phyloP scores from a whole-genome alignment of 352 stramenopile genomes.

The Globisporangium paddicum region DNA sequence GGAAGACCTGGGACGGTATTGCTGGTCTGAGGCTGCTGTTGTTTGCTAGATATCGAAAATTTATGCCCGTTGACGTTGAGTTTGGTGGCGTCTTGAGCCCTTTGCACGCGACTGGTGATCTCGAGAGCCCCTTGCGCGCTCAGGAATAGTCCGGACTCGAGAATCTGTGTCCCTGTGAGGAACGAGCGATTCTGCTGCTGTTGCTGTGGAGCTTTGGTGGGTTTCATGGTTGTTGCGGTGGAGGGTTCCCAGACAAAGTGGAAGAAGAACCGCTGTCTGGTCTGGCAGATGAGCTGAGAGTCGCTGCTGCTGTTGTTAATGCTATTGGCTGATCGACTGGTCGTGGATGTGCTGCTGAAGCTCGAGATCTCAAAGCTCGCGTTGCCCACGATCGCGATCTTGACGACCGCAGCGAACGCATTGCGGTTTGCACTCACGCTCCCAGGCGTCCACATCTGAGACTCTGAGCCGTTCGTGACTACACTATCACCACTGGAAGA shows the following conservation, averaged over 20 bases:
- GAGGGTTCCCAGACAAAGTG: slow-evolving; percentile 27
- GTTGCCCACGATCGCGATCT: slow-evolving; percentile 33
- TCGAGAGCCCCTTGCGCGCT: slow-evolving; percentile 17
- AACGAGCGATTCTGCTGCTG: slow-evolving; percentile 27
- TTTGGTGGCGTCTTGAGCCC: not conserved
- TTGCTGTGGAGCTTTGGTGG: not conserved
- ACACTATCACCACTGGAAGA: not conserved
- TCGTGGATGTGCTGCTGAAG: slow-evolving; percentile 1
- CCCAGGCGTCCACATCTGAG: slow-evolving; percentile 19
- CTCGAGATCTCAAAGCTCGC: slow-evolving; percentile 24
- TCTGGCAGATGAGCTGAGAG: slow-evolving; percentile 9
- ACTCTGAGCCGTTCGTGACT: not conserved
- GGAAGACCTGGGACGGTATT: not conserved
- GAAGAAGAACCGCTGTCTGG: slow-evolving; percentile 36
- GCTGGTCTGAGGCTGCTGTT: not conserved
- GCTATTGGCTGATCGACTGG: not conserved
- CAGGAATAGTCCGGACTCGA: slow-evolving; percentile 28
- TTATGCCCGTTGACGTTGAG: not conserved
- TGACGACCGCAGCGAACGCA: slow-evolving; percentile 39
- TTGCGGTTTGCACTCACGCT: slow-evolving; percentile 23
- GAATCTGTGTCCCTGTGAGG: slow-evolving; percentile 13
- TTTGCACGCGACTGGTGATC: slow-evolving; percentile 13
- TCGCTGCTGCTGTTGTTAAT: not conserved
- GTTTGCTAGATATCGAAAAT: not conserved
- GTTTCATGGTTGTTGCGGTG: not conserved